These are phyloP conservation scores for Misopates orontium DNA, from an alignment of 257 asterid genomes.

Conservation along the genomic window DNA sequence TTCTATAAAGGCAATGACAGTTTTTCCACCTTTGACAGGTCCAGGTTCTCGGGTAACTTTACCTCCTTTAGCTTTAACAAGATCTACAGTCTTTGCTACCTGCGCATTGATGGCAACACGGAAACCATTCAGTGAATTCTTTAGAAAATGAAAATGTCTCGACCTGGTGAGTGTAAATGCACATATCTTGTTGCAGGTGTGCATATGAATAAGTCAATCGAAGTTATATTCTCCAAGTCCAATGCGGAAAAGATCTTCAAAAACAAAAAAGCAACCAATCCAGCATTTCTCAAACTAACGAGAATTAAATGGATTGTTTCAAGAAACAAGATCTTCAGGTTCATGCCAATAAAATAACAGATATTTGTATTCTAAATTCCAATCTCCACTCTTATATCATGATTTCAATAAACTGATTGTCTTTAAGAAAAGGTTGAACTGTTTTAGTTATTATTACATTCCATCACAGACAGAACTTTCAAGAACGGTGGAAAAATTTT, in stretches of 20 bases:
- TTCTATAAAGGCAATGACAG: slow-evolving; percentile 92
- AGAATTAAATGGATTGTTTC: no score
- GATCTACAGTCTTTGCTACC: slow-evolving; percentile 91
- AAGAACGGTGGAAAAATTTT: background rate
- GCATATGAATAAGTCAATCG: background rate
- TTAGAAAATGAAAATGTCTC: background rate
- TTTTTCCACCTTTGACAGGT: slow-evolving; percentile 95
- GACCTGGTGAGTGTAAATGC: background rate
- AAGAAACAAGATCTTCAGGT: slow-evolving; percentile 13
- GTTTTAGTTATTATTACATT: background rate
- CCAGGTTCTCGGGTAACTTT: slow-evolving; percentile 96
- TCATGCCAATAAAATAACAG: background rate
- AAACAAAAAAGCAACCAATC: slow-evolving; percentile 5
- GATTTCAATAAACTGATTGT: background rate
- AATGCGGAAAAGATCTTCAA: background rate
- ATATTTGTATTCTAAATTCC: background rate
- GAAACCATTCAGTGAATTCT: background rate
- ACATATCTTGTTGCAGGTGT: background rate
- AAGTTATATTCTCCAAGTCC: slow-evolving; percentile 5
- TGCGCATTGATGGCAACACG: slow-evolving; percentile 23
- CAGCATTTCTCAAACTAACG: slow-evolving; percentile 8
- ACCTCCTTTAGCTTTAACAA: slow-evolving; percentile 93
- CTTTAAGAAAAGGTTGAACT: background rate
- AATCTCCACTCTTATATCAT: background rate
- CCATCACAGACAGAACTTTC: background rate